Conservation (phyloP, 2,329 filamentous ascomycete species). For the Trichoderma pleuroti region DNA sequence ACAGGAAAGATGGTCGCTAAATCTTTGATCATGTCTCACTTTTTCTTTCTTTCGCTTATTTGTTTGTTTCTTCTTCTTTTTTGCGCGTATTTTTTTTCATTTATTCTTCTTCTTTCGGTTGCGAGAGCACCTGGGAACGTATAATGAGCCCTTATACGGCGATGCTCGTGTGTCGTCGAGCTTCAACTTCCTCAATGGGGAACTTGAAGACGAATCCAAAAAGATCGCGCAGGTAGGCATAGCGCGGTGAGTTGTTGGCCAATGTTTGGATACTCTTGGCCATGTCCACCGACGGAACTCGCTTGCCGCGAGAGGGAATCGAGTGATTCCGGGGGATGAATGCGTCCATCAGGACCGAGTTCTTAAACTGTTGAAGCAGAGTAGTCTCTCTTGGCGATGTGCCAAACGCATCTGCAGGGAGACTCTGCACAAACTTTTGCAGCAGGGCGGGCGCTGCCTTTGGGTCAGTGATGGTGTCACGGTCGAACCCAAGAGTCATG, state of each 20-base stretch:
- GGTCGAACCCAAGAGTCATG: constrained; percentile 76
- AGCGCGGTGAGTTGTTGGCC: constrained; percentile 62
- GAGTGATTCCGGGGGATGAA: constrained; percentile 42
- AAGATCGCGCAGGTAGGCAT: constrained; percentile 75
- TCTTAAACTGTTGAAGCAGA: constrained; percentile 76
- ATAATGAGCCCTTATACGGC: constrained; percentile 39
- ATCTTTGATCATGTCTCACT: not conserved
- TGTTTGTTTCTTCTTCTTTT: not conserved
- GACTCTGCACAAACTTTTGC: constrained; percentile 69
- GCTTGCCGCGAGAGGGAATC: constrained; percentile 52
- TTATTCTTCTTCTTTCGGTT: not conserved
- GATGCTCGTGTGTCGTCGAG: constrained; percentile 62
- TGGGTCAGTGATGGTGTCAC: constrained; percentile 47
- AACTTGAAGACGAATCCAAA: constrained; percentile 84
- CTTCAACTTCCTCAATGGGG: constrained; percentile 71
- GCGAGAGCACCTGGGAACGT: not conserved
- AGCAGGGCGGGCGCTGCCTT: constrained; percentile 53
- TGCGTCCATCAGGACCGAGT: constrained; percentile 70
- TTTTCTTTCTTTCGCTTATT: not conserved
- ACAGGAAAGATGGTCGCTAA: constrained; percentile 13
- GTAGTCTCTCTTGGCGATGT: constrained; percentile 64
- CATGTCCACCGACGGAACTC: constrained; percentile 68
- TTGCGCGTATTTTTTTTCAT: not conserved
- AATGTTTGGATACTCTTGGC: constrained; percentile 77
- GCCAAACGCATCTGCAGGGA: constrained; percentile 77